Evolutionary conservation across 2,329 filamentous ascomycete genomes (phyloP).

Genomic region (Pestalotiopsis sp.): DNA sequence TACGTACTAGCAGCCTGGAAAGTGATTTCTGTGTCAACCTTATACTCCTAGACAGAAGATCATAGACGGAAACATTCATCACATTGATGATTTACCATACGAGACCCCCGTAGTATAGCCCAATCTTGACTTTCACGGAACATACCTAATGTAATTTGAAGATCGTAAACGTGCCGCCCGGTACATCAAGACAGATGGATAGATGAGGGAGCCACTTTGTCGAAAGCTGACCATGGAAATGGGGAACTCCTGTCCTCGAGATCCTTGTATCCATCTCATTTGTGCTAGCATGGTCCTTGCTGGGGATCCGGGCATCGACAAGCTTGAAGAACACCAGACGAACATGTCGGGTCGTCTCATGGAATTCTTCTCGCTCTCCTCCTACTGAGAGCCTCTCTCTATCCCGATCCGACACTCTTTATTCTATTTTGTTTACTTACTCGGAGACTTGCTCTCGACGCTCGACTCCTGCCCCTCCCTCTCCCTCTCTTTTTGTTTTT

Average conservation of each 20-base stretch:
- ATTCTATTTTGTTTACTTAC: constrained; percentile 12
- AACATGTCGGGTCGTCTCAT: not conserved
- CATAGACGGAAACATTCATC: not conserved
- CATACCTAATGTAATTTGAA: not conserved
- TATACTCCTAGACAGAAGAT: not conserved
- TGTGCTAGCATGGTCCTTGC: constrained; percentile 20
- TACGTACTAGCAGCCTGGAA: too few species aligned
- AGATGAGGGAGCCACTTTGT: not conserved
- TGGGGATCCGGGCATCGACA: constrained; percentile 5
- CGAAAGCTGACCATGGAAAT: not conserved
- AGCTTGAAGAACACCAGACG: constrained; percentile 14
- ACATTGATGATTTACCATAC: not conserved
- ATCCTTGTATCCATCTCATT: constrained; percentile 11
- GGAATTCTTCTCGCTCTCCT: constrained; percentile 18
- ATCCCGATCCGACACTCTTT: constrained; percentile 15
- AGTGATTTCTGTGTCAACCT: too few species aligned
- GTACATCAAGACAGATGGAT: not conserved
- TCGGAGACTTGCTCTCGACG: not conserved
- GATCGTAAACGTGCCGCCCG: not conserved
- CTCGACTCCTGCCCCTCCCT: constrained; percentile 17
- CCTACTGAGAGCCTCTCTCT: constrained; percentile 17
- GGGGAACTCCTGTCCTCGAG: constrained; percentile 1
- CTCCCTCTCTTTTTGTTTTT: constrained; percentile 19
- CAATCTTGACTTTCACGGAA: not conserved
- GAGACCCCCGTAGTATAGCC: not conserved